A percentile compares a stretch with the other conserved stretches of the same genome.
Evolutionary conservation across 2,329 filamentous ascomycete species (phyloP).

Genomic region (Xylaria digitata): DNA sequence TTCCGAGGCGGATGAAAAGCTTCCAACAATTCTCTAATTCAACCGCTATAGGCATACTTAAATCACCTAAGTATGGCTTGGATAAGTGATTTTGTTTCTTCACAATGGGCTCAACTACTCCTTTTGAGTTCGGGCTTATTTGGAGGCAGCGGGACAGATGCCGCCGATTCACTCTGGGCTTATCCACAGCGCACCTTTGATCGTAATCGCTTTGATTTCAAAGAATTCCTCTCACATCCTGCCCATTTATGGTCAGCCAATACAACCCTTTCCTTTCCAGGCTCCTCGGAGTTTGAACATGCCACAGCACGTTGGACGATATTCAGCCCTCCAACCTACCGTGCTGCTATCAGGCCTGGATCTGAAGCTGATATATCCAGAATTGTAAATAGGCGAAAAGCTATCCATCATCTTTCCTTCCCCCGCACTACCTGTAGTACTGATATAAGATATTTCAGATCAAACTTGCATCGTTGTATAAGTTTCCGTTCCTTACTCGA

Average conservation of each 20-base stretch:
- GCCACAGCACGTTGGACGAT: conserved; percentile 12
- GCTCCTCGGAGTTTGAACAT: not conserved
- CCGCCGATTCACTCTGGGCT: not conserved
- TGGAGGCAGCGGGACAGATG: too few relatives aligned
- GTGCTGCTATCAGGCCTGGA: not conserved
- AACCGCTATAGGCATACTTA: too few relatives aligned
- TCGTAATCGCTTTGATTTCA: not conserved
- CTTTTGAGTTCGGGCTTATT: not conserved
- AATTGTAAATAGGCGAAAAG: not conserved
- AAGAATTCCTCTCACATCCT: conserved; percentile 1
- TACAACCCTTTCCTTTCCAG: not conserved
- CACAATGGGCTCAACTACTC: not conserved
- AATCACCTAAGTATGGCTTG: not conserved
- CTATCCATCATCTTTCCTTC: not conserved
- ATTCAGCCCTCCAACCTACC: conserved; percentile 3
- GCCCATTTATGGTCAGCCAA: conserved; percentile 3
- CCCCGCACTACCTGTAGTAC: not conserved
- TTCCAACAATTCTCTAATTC: too few relatives aligned
- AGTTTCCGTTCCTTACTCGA: conserved; percentile 17
- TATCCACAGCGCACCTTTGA: not conserved
- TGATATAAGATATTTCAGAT: not conserved
- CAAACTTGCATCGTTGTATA: conserved; percentile 3
- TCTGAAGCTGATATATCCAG: not conserved
- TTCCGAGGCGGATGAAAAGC: too few relatives aligned
- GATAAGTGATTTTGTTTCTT: conserved; percentile 1